Evolutionary conservation across 2,329 filamentous ascomycete species (phyloP).

Genomic region (Talaromyces sp.): DNA sequence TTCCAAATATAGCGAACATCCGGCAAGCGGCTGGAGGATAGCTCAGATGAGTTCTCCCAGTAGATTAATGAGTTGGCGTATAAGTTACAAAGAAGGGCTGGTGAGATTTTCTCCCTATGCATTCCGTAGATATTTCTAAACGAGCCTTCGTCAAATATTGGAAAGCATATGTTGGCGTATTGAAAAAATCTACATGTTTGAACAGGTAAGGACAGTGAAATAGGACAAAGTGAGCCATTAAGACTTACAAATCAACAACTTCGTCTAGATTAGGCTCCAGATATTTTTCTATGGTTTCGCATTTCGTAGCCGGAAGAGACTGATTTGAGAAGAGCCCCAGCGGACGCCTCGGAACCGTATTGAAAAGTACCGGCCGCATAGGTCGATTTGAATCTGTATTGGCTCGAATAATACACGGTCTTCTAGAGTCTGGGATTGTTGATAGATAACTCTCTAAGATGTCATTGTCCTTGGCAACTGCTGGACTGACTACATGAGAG

Average conservation of each 20-base stretch:
- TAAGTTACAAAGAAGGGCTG: constrained; percentile 48
- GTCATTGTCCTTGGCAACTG: constrained; percentile 50
- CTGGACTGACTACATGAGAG: constrained; percentile 51
- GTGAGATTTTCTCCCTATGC: constrained; percentile 45
- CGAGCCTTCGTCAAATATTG: constrained; percentile 48
- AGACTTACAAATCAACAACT: constrained; percentile 4
- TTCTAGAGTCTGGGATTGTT: constrained; percentile 17
- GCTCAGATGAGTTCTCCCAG: constrained; percentile 41
- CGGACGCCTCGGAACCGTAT: constrained; percentile 44
- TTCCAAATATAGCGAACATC: constrained; percentile 57
- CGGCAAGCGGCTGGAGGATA: constrained; percentile 37
- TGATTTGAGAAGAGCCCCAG: constrained; percentile 24
- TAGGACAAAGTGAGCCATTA: too few relatives aligned
- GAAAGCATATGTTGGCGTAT: constrained; percentile 50
- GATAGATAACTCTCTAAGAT: constrained; percentile 51
- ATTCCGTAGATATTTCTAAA: constrained; percentile 41
- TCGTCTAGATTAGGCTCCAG: constrained; percentile 22
- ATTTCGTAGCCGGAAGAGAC: constrained; percentile 32
- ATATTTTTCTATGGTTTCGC: constrained; percentile 49
- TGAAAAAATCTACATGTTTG: constrained; percentile 41
- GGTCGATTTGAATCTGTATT: constrained; percentile 18
- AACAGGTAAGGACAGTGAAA: too few relatives aligned
- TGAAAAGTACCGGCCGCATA: constrained; percentile 41
- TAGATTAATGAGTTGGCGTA: constrained; percentile 51
- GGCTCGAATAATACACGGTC: constrained; percentile 19